Evolutionary conservation across 2,329 filamentous ascomycete genomes (phyloP).

Genomic region (Dendryphion nanum): DNA sequence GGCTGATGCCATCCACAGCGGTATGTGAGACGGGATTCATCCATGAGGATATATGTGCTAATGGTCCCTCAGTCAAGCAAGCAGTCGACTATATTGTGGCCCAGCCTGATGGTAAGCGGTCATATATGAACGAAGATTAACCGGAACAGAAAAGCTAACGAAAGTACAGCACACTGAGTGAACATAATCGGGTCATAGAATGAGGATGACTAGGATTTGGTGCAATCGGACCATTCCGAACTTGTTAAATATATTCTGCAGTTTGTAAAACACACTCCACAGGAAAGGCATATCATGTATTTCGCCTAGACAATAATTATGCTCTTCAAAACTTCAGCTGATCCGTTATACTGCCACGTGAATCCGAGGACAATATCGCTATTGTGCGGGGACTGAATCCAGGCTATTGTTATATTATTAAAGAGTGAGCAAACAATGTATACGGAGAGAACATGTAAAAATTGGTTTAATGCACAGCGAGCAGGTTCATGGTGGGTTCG

Average conservation of each 20-base stretch:
- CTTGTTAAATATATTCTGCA: constrained; percentile 37
- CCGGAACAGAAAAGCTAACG: constrained; percentile 18
- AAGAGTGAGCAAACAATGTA: too few species aligned
- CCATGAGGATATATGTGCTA: constrained; percentile 18
- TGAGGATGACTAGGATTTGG: constrained; percentile 8
- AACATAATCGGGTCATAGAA: too few species aligned
- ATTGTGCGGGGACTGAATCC: too few species aligned
- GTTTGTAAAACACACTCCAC: constrained; percentile 40
- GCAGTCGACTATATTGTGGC: constrained; percentile 90
- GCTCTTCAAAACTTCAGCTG: too few species aligned
- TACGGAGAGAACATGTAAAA: too few species aligned
- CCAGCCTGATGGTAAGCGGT: constrained; percentile 79
- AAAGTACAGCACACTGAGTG: constrained; percentile 32
- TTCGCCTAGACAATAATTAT: constrained; percentile 34
- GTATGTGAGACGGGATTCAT: constrained; percentile 54
- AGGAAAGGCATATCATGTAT: constrained; percentile 33
- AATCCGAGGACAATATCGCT: too few species aligned
- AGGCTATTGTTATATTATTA: too few species aligned
- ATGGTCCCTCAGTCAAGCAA: constrained; percentile 70
- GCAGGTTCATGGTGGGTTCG: too few species aligned
- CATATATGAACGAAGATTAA: too few species aligned
- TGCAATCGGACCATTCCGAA: constrained; percentile 29
- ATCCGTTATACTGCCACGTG: too few species aligned
- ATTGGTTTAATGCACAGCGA: too few species aligned
- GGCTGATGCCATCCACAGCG: constrained; percentile 88